Evolutionary conservation across 495 filamentous ascomycete species (phyloP).

Genomic region (Immersiella caudata): DNA sequence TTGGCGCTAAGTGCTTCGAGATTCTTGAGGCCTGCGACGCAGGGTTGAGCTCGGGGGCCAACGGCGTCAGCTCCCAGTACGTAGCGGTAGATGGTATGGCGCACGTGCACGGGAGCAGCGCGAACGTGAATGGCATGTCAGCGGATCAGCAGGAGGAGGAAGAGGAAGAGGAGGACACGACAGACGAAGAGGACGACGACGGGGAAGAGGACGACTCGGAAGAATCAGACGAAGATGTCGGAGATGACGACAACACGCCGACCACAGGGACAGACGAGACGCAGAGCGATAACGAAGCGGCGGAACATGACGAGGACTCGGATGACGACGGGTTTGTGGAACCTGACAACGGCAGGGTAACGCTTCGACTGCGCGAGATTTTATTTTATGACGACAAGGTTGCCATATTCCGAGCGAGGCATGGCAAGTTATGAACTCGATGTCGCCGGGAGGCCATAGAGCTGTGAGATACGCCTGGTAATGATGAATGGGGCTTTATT

Average conservation of each 20-base stretch:
- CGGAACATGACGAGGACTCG: slow-evolving; percentile 48
- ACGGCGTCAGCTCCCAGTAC: slow-evolving; percentile 41
- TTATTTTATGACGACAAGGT: slow-evolving; percentile 90
- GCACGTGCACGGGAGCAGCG: slow-evolving; percentile 40
- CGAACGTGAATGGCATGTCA: slow-evolving; percentile 33
- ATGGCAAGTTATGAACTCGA: slow-evolving; percentile 61
- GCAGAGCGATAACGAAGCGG: slow-evolving; percentile 46
- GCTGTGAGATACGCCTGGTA: not conserved
- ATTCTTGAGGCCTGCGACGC: slow-evolving; percentile 67
- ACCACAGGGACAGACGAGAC: slow-evolving; percentile 40
- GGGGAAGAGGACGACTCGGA: slow-evolving; percentile 46
- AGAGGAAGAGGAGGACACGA: slow-evolving; percentile 21
- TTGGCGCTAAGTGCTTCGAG: slow-evolving; percentile 83
- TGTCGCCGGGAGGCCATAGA: slow-evolving; percentile 21
- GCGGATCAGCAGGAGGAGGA: slow-evolving; percentile 50
- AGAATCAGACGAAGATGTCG: slow-evolving; percentile 57
- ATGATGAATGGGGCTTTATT: not conserved
- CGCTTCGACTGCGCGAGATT: slow-evolving; percentile 77
- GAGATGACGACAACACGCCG: slow-evolving; percentile 48
- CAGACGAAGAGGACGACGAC: slow-evolving; percentile 34
- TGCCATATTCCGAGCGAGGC: slow-evolving; percentile 77
- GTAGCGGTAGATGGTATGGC: slow-evolving; percentile 49
- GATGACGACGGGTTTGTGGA: slow-evolving; percentile 59
- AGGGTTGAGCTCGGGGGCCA: slow-evolving; percentile 33
- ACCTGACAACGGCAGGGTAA: slow-evolving; percentile 42